Evolutionary conservation across 2,329 filamentous ascomycete genomes (phyloP), one percentile per base, ranked within the genome.

Genomic region (Colletotrichum sidae): DNA sequence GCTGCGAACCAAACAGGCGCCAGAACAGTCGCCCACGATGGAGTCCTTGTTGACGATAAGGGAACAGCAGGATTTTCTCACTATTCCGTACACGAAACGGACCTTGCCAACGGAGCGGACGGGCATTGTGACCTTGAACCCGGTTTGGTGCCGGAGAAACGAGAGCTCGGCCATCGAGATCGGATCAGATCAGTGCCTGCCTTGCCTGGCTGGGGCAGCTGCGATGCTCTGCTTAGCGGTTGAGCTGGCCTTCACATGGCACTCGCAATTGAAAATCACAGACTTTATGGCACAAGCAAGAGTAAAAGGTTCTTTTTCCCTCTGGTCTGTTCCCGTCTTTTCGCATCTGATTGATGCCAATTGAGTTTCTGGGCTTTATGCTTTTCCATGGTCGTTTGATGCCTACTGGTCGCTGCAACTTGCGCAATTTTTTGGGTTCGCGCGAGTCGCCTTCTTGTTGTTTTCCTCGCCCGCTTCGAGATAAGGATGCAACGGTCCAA

Each of bases 401-500:
- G 4, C 25, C 25, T 25, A 25, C 25, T 25, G 25, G 25, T 25
- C 3, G 25, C 25, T 25, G 25, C 25, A 5, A 4, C 25, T 2
- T 15, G 42, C 42, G 42, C 42, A 44, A 10, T 35, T 50, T 49
- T 51, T 52, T 42, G 38, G 15, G 15, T 37, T 54, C 15, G 13
- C 4, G 25, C 25, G 25, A 25, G 25, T 25, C 25, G 25, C 25
- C 25, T 5, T 25, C 25, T 25, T 25, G 25, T 5, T 25, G 25
- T 25, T 25, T 25, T 25, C 25, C 4, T 25, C 25, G 25, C 25
- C 25, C 4, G 25, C 4, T 25, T 25, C 25, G 25, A 39, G 15
- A 34, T 33, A 44, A 41, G 50, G 52, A 54, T 38, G 33, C 44
- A 55, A 25, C 39, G 52, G 17, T 54, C 51, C 42, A 59, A 55